A percentile compares a stretch with the other conserved stretches of the same genome.
phyloP scores from a whole-genome alignment of 495 filamentous ascomycete genomes.

The Podospora didyma region DNA sequence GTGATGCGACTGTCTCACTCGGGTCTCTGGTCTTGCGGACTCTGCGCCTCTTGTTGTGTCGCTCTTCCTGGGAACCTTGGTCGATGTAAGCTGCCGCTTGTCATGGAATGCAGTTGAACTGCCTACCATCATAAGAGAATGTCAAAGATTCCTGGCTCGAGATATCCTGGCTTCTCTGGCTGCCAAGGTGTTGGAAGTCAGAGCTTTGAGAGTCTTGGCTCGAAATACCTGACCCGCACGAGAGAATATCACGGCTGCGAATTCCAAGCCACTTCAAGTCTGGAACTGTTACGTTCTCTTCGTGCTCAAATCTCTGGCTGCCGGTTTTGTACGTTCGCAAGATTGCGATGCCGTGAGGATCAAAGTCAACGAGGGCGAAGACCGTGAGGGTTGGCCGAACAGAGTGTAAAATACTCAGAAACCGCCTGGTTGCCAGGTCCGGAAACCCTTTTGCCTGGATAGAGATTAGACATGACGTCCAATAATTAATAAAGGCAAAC shows the following conservation, averaged over 20 bases:
- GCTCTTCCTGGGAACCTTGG: constrained; percentile 7
- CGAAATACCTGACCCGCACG: neutral
- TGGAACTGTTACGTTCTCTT: constrained; percentile 56
- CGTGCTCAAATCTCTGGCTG: constrained; percentile 68
- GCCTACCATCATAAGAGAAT: constrained; percentile 1
- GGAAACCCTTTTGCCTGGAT: constrained; percentile 85
- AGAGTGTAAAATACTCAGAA: constrained; percentile 50
- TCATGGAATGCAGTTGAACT: constrained; percentile 6
- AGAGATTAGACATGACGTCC: neutral
- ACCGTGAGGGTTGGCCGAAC: constrained; percentile 43
- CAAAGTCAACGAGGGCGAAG: constrained; percentile 74
- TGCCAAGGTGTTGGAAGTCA: constrained; percentile 5
- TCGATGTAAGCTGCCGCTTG: neutral
- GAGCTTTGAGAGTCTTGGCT: neutral
- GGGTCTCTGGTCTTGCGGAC: constrained; percentile 1
- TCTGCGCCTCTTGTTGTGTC: constrained; percentile 12
- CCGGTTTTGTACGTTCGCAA: constrained; percentile 84
- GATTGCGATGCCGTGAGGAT: constrained; percentile 84
- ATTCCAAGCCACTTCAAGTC: constrained; percentile 72
- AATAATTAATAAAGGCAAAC: neutral
- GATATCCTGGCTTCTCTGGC: constrained; percentile 12
- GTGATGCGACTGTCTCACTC: constrained; percentile 1
- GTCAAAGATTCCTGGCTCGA: constrained; percentile 18
- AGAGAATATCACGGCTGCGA: constrained; percentile 53
- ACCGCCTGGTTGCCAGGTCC: constrained; percentile 73